Base-by-base conservation (phyloP, 768 basidiomycete genomes). In the Psilocybe subaeruginosa region DNA sequence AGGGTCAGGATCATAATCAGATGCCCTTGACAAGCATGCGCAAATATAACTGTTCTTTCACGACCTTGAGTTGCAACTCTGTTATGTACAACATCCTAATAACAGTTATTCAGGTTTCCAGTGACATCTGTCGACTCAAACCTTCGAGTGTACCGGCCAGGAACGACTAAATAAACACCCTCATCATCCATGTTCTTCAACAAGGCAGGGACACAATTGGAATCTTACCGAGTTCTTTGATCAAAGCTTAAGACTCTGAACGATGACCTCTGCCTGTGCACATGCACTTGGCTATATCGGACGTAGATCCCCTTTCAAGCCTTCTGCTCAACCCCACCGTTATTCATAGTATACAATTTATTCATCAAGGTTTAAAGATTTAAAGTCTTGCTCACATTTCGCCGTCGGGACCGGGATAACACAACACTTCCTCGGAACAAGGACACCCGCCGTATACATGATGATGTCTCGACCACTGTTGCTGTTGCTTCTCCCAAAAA, bases 1-100 rank as follows among this genome's bases (percentile, higher is more conserved):
- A 68, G 66, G 58, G 48, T 64, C 65, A 60, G 52, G 46, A 49
- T 31, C 45, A 60, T 60, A n/a, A 23, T 27, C 67, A 68, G 48
- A 67, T 50, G 66, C 65, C 37, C 31, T 49, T 63, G 64, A 23
- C 57, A 68, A 68, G 52, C 37, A 68, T 29, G 33, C 1, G 5
- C 51, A 53, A 53, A 53, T n/a, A 49, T 27, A 49, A n/a, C 17
- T 29, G 5, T 23, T 27, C 17, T 23, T 49, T 8, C 27, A 16
- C 7, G 8, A 47, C 8, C 46, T 14, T 39, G 16, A 23, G 23
- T 23, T 23, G 23, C 23, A 47, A 47, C 46, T 47, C 19, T 16
- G 9, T 47, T 47, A 6, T 16, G 8, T n/a, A 7, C 46, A 9
- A 9, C 46, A 8, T 49, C 47, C 41, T 43, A 43, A 11, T 43